Base-by-base conservation (phyloP, 2,329 filamentous ascomycete genomes). In the Coleophoma eucalyptorum region DNA sequence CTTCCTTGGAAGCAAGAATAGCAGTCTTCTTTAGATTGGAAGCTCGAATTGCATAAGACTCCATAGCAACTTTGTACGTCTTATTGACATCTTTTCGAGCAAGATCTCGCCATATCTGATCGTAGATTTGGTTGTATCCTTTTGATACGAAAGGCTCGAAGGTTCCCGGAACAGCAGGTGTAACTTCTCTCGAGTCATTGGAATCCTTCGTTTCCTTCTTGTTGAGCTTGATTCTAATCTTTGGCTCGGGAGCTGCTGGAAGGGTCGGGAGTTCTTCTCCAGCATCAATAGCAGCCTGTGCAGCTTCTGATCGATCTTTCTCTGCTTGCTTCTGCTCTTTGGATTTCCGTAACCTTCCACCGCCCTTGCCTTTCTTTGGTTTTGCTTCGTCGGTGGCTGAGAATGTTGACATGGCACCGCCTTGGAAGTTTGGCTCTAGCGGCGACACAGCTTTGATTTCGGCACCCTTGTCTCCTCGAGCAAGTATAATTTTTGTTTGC, bases 11-110 rank as follows among this genome's bases (percentile, higher is more conserved):
- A 7, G 94, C 94, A 38, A 99, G 77, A 61, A 97, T 93, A 13
- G 92, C 94, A 0, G 94, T 99, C 79, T 99, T 99, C 67, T 96
- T 94, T 44, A 96, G 80, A 62, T 99, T 99, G n/a, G 93, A 95
- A 48, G 89, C 83, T 66, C 95, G 95, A 35, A 87, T 95, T 8
- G 85, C 81, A 52, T 93, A 84, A 0, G 93, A 97, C 59, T 90
- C 87, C 50, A 86, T 83, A 50, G 95, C 95, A 66, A 97, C 80
- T 59, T 94, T 90, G 67, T 84, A 91, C 0, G 96, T 89, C 73
- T 97, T 97, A 63, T 88, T 89, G 54, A 97, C 88, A 67, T 96
- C 91, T 67, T 96, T 96, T 54, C 90, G 85, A 2, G 93, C 90
- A 62, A 99, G 84, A 64, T 99, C 94, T 57, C 93, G 88, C 86